phyloP scores from a whole-genome alignment of 352 stramenopile species.

The Aphanomyces stellatus region DNA sequence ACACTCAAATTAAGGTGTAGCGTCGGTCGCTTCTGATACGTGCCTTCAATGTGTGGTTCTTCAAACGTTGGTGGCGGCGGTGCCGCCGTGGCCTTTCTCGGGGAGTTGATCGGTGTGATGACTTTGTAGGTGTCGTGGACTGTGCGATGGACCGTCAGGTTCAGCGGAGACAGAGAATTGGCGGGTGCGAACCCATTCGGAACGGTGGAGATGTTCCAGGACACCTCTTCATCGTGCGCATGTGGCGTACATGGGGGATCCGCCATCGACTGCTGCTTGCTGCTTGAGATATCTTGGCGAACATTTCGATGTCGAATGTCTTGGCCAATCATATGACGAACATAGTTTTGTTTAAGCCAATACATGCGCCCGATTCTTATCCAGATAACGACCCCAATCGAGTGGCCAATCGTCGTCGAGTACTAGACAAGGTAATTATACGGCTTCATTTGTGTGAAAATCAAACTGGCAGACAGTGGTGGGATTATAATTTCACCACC shows the following conservation, averaged over 20 bases:
- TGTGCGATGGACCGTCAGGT: background rate
- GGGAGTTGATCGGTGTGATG: slow-evolving; percentile 16
- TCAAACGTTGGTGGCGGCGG: background rate
- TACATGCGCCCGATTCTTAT: too few relatives aligned
- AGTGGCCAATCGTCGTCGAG: too few relatives aligned
- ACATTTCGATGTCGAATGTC: too few relatives aligned
- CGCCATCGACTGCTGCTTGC: background rate
- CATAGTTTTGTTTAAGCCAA: too few relatives aligned
- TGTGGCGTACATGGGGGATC: background rate
- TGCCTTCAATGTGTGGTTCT: background rate
- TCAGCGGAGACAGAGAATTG: background rate
- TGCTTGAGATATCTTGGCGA: too few relatives aligned
- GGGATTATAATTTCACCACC: too few relatives aligned
- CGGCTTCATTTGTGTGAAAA: too few relatives aligned
- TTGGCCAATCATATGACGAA: too few relatives aligned
- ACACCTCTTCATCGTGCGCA: background rate
- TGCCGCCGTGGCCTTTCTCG: background rate
- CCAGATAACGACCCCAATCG: too few relatives aligned
- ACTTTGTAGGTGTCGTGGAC: slow-evolving; percentile 17
- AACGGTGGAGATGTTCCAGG: background rate
- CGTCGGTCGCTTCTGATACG: background rate
- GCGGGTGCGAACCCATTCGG: background rate
- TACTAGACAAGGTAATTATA: too few relatives aligned
- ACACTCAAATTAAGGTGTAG: slow-evolving; percentile 11
- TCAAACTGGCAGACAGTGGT: too few relatives aligned